Evolutionary conservation across 1,139 yeast genomes (phyloP).

Genomic region (Candida tetrigidarum): DNA sequence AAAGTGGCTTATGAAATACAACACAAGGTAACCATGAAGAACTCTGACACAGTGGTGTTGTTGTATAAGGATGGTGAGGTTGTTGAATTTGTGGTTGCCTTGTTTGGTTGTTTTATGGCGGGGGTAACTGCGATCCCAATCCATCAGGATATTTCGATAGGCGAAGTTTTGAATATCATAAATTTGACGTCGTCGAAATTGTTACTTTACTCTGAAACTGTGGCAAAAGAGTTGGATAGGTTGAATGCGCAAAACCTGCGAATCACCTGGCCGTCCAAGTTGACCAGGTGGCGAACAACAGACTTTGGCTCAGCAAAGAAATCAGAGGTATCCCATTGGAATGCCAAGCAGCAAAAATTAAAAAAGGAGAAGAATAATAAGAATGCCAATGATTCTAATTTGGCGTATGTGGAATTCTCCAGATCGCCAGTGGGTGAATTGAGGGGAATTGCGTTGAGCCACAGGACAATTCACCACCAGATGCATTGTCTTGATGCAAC

Average conservation of each 20-base stretch:
- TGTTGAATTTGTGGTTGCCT: conserved; percentile 81
- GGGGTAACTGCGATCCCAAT: conserved; percentile 96
- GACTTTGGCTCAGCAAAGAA: conserved; percentile 76
- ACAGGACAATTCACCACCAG: conserved; percentile 85
- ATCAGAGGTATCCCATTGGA: conserved; percentile 40
- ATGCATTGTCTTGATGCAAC: conserved; percentile 77
- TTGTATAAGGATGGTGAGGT: conserved; percentile 86
- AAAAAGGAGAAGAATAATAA: conserved; percentile 33
- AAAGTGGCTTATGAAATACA: conserved; percentile 87
- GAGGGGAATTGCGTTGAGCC: conserved; percentile 93
- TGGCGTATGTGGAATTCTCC: conserved; percentile 93
- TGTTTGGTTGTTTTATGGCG: conserved; percentile 91
- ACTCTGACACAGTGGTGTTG: conserved; percentile 83
- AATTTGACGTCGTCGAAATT: conserved; percentile 76
- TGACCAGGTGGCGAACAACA: conserved; percentile 81
- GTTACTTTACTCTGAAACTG: conserved; percentile 80
- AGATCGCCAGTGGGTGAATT: conserved; percentile 90
- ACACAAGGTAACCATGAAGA: conserved; percentile 69
- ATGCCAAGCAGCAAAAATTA: conserved; percentile 23
- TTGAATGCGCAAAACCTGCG: conserved; percentile 42
- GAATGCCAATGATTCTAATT: conserved; percentile 45
- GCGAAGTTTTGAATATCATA: conserved; percentile 74
- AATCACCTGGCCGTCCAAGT: conserved; percentile 47
- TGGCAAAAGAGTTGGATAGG: conserved; percentile 71
- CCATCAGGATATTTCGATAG: conserved; percentile 68